Percentiles rank a stretch among this genome's conserved stretches.
These are phyloP conservation scores for Begonia peltatifolia DNA, from an alignment of 306 rosid genomes.

Conservation along the genomic window DNA sequence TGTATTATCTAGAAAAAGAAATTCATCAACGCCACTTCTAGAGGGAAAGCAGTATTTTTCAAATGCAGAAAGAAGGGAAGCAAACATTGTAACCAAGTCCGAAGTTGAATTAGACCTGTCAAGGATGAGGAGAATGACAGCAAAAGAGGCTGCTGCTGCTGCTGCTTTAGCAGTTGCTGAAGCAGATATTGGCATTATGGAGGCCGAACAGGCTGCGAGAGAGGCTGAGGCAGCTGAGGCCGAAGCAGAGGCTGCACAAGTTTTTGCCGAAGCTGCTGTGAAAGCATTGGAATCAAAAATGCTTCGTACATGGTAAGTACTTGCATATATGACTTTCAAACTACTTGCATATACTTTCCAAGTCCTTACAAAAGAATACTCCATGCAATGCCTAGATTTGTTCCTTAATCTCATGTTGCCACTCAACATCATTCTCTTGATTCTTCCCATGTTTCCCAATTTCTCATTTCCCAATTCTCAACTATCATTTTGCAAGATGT, in stretches of 20 bases:
- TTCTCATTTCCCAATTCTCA: too few relatives aligned
- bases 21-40: constrained; percentile 30
- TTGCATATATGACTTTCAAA: too few relatives aligned
- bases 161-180: constrained; percentile 91
- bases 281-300: constrained; percentile 64
- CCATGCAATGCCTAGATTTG: too few relatives aligned
- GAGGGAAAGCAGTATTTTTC: constrained; percentile 46
- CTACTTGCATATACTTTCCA: too few relatives aligned
- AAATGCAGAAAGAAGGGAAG: constrained; percentile 33
- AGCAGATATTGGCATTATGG: constrained; percentile 85
- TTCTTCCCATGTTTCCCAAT: too few relatives aligned
- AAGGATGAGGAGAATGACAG: constrained; percentile 64
- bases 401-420: too few relatives aligned
- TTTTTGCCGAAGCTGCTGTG: constrained; percentile 84
- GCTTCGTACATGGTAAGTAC: constrained; percentile 12
- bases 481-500: too few relatives aligned
- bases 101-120: constrained; percentile 65
- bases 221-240: constrained; percentile 93
- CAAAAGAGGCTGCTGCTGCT: constrained; percentile 77
- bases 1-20: constrained; percentile 39
- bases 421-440: too few relatives aligned
- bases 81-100: constrained; percentile 42
- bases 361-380: too few relatives aligned
- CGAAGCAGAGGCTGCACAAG: constrained; percentile 85
- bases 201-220: constrained; percentile 83